Evolutionary conservation across 768 basidiomycete species (phyloP), one percentile per base, ranked within the genome.

Genomic region (Cyclocybe cylindracea): DNA sequence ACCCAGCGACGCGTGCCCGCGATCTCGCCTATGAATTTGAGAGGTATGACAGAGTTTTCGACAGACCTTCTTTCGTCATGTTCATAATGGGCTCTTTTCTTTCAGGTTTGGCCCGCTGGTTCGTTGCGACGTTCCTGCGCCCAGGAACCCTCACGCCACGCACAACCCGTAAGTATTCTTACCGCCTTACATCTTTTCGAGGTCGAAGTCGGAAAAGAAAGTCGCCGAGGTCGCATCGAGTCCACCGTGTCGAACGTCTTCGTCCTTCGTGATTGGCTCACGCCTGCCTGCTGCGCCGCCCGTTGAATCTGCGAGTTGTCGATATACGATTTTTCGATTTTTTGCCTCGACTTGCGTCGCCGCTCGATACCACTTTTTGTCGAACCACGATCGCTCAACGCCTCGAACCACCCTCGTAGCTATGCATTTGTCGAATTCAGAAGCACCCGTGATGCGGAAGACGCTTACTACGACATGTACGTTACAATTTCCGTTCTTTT

Each of bases 1-100:
- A 90, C 59, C 86, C 87, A 4, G 70, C 82, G n/a, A 92, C 89
- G 3, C 83, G 90, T 18, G 91, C 92, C 7, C 79, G 86, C 47
- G 91, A 92, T 61, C 79, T 94, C 2, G 92, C 92, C 2, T 89
- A 73, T 60, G 91, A 93, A 67, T 94, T 94, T 60, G 92, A 94
- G 78, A 80, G 86, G 91, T 91, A 52, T 41, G 75, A 67, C 59
- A 24, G 24, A 24, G 24, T 18, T 32, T 16, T 24, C 42, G 10
- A 31, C 16, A 8, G 24, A 10, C 31, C 16, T 48, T 36, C 39
- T 40, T 46, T 40, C 7, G 34, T 24, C 5, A 51, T 45, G 45
- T 39, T 18, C 7, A 42, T 34, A 36, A 29, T 11, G 24, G 24
- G 39, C 16, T 32, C 39, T 38, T 41, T 47, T 18, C 39, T n/a